Conservation (phyloP, 495 filamentous ascomycete genomes). For the Podospora comata region DNA sequence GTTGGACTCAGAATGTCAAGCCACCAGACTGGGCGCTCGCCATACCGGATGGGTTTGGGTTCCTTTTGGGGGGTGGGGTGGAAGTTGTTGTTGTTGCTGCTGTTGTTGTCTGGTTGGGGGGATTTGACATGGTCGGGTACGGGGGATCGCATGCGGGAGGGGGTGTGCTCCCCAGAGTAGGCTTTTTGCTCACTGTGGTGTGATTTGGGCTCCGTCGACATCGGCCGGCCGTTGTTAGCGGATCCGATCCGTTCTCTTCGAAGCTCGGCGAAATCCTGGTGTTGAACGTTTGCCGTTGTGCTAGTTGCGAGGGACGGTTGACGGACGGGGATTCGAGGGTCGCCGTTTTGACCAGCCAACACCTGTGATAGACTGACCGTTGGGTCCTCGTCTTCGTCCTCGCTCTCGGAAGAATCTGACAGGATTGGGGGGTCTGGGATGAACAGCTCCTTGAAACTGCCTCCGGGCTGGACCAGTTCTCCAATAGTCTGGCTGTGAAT, state of each 20-base stretch:
- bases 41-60: conserved; percentile 63
- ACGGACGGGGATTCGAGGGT: conserved; percentile 30
- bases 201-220: background rate
- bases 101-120: conserved; percentile 24
- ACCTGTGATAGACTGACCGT: conserved; percentile 25
- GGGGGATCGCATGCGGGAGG: conserved; percentile 7
- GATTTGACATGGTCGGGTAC: conserved; percentile 19
- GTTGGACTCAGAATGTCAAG: conserved; percentile 88
- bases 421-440: conserved; percentile 53
- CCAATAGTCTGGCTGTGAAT: conserved; percentile 95
- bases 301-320: conserved; percentile 34
- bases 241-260: conserved; percentile 21
- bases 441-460: conserved; percentile 81
- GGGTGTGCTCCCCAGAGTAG: conserved; percentile 20
- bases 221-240: background rate
- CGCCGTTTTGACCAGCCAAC: conserved; percentile 28
- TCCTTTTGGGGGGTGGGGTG: conserved; percentile 28
- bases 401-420: conserved; percentile 57
- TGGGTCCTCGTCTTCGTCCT: conserved; percentile 51
- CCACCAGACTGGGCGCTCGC: conserved; percentile 92
- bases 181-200: conserved; percentile 12
- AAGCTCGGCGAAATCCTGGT: conserved; percentile 19
- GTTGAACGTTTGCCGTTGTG: conserved; percentile 22
- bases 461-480: conserved; percentile 80
- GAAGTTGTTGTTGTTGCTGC: background rate